Evolutionary conservation across 805 yeast species (phyloP), one percentile per base, ranked within the genome.

Genomic region (Starmerella roubikii): DNA sequence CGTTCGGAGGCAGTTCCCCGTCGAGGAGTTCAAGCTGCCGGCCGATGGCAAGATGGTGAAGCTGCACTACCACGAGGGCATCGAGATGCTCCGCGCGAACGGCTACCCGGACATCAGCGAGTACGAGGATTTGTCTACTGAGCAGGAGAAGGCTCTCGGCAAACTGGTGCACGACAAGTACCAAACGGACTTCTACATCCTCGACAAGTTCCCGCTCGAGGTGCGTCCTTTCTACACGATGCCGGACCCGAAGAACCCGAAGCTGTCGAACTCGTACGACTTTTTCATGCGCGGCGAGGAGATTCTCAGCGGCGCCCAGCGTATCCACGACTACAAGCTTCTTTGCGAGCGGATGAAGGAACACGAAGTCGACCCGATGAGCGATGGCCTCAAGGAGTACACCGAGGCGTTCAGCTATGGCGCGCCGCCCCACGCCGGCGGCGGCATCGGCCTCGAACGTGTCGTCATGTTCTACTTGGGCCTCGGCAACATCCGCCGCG

Each of bases 221-320:
- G 74, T 86, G 40, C 78, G 99, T 70, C 99, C 99, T 42, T 91
- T 91, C 74, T 91, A 91, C 73, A 91, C 99, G 35, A 91, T 91
- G 98, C 97, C 98, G 46, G 95, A 85, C 60, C 71, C 97, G 16
- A 78, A 75, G 55, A 86, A 91, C 65, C 75, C 94, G 48, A 71
- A 78, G 53, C 86, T 86, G 67, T 86, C 97, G 48, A 91, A 91
- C 74, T 88, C 97, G 17, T 91, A 88, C 60, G 98, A 91, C 67
- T 91, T 91, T 78, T 91, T 91, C 73, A 91, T 91, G 98, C 80
- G 98, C 69, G 99, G 99, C 59, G 98, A 91, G 68, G 99, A 91
- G 67, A 91, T 91, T 54, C 67, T 91, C 52, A 84, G 95, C n/a
- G 99, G 99, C 55, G 99, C 98, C 42, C 99, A 91, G 69, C 94